Conservation (phyloP, 305 asterid species). For the Fraxinus angustifolia region DNA sequence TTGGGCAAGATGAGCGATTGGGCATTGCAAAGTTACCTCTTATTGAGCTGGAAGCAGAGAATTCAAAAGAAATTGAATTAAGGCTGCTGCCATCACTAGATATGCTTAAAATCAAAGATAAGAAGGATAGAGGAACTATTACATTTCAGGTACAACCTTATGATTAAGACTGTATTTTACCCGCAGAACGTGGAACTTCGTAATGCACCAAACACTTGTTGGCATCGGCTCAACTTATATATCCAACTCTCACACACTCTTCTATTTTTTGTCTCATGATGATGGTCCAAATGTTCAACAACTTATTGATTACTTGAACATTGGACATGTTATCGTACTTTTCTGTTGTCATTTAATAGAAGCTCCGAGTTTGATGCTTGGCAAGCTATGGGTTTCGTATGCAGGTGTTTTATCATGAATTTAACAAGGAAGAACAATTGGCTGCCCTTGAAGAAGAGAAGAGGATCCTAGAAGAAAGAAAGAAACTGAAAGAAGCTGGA, state of each 20-base stretch:
- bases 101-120: constrained; percentile 85
- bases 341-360: background rate
- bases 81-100: constrained; percentile 77
- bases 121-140: constrained; percentile 84
- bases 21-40: constrained; percentile 71
- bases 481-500: constrained; percentile 88
- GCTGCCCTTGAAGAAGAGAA: constrained; percentile 86
- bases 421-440: constrained; percentile 78
- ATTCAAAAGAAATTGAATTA: constrained; percentile 50
- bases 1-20: constrained; percentile 84
- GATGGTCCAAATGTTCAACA: background rate
- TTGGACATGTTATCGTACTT: background rate
- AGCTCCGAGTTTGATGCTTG: constrained; percentile 1
- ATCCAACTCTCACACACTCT: background rate
- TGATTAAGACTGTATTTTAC: background rate
- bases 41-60: constrained; percentile 65
- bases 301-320: background rate
- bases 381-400: constrained; percentile 12
- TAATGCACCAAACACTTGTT: background rate
- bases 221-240: background rate
- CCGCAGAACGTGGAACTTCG: background rate
- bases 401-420: constrained; percentile 78
- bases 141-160: constrained; percentile 44
- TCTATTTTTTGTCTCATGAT: background rate
- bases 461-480: constrained; percentile 67